These are phyloP conservation scores for Fusarium papillatum DNA, from an alignment of 2,329 filamentous ascomycete species.

Conservation along the genomic window DNA sequence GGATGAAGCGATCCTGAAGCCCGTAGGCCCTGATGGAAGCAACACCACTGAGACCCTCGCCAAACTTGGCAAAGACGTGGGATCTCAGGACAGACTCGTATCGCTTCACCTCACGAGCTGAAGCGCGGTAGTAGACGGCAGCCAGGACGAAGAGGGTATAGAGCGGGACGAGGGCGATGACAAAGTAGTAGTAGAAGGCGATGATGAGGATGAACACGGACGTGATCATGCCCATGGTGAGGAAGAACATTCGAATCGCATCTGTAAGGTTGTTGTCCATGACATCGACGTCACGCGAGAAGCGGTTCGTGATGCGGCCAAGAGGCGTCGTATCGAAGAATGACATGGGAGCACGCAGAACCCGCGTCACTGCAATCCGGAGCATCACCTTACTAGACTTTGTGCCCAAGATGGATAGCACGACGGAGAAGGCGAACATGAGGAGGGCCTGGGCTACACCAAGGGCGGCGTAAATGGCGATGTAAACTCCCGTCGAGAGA, in stretches of 20 bases:
- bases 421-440: constrained; percentile 85
- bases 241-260: constrained; percentile 91
- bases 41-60: constrained; percentile 87
- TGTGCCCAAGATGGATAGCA: constrained; percentile 85
- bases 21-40: constrained; percentile 93
- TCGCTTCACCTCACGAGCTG: constrained; percentile 93
- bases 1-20: constrained; percentile 80
- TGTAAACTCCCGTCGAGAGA: constrained; percentile 77
- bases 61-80: constrained; percentile 90
- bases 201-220: constrained; percentile 93
- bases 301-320: constrained; percentile 95
- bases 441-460: constrained; percentile 79
- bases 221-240: constrained; percentile 86
- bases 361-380: constrained; percentile 81
- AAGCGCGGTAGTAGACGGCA: constrained; percentile 89
- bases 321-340: constrained; percentile 98
- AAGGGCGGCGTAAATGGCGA: constrained; percentile 79
- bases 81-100: constrained; percentile 93
- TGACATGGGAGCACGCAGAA: constrained; percentile 82
- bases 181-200: constrained; percentile 94
- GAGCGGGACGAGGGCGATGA: constrained; percentile 72
- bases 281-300: constrained; percentile 94
- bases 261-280: constrained; percentile 96
- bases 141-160: constrained; percentile 85
- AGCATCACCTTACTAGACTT: constrained; percentile 87